Evolutionary conservation across 257 asterid genomes (phyloP).

Genomic region (Asclepias syriaca): DNA sequence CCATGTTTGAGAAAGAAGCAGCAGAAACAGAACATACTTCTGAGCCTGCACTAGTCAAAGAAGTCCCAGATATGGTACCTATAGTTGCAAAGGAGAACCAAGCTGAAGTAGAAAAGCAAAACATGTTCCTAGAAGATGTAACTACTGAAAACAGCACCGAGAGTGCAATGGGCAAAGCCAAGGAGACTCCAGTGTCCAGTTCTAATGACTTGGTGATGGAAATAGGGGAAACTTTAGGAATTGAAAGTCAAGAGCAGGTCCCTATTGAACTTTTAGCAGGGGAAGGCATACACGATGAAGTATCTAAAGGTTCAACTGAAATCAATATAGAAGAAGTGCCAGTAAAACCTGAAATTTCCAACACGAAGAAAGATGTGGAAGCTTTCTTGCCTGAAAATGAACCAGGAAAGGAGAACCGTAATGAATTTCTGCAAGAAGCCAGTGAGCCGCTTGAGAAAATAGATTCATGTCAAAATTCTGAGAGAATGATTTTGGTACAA

Average conservation of each 20-base stretch:
- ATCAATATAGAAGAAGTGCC: slow-evolving; percentile 12
- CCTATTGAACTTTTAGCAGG: slow-evolving; percentile 8
- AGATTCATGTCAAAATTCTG: slow-evolving; percentile 16
- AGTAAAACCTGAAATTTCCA: neutral
- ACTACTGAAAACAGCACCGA: neutral
- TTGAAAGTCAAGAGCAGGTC: neutral
- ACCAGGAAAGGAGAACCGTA: slow-evolving; percentile 13
- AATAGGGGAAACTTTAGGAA: neutral
- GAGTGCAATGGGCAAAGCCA: too few relatives aligned
- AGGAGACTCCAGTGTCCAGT: neutral
- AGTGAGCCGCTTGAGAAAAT: slow-evolving; percentile 12
- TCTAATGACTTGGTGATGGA: neutral
- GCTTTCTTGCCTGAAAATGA: slow-evolving; percentile 11
- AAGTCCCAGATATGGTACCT: neutral
- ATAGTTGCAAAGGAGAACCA: neutral
- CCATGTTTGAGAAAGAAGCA: neutral
- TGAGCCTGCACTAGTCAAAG: neutral
- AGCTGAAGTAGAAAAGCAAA: neutral
- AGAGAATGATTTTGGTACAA: slow-evolving; percentile 11
- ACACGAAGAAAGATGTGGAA: neutral
- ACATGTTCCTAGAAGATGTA: neutral
- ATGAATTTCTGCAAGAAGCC: slow-evolving; percentile 23
- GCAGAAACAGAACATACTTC: neutral
- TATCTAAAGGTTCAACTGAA: slow-evolving; percentile 9
- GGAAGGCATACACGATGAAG: slow-evolving; percentile 13